These are phyloP conservation scores for Zancudomyces culisetae DNA, from an alignment of 371 early-diverging fungal genomes.

Conservation along the genomic window DNA sequence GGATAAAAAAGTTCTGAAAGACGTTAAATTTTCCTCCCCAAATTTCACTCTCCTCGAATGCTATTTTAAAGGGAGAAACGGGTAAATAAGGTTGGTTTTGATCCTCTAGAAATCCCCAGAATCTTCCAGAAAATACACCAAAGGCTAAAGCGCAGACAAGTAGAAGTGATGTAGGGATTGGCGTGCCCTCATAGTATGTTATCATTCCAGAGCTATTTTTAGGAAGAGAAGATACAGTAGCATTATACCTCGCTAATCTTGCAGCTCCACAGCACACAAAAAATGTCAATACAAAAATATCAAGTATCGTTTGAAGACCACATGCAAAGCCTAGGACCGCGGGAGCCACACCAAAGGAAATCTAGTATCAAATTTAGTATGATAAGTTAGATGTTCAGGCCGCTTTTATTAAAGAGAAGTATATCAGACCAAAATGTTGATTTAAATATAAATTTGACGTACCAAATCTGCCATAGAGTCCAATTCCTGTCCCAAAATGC, in stretches of 20 bases:
- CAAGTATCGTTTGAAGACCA: constrained; percentile 65
- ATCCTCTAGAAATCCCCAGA: constrained; percentile 25
- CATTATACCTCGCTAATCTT: constrained; percentile 74
- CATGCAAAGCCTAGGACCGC: constrained; percentile 68
- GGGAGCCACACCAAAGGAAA: constrained; percentile 73
- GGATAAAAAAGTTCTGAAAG: constrained; percentile 35
- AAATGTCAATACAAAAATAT: constrained; percentile 51
- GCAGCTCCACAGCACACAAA: constrained; percentile 82
- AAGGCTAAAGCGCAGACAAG: constrained; percentile 53
- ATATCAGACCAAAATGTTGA: neutral
- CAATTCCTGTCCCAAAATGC: constrained; percentile 38
- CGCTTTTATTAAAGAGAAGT: neutral
- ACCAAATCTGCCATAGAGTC: constrained; percentile 60
- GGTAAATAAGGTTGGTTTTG: constrained; percentile 30
- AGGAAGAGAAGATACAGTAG: constrained; percentile 57
- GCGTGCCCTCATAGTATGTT: constrained; percentile 74
- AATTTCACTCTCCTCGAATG: constrained; percentile 24
- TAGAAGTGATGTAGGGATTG: constrained; percentile 60
- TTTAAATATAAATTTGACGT: neutral
- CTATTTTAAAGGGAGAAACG: constrained; percentile 25
- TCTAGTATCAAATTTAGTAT: constrained; percentile 9
- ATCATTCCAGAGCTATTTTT: constrained; percentile 61
- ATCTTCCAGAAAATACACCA: constrained; percentile 31
- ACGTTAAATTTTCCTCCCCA: constrained; percentile 24
- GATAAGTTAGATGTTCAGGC: neutral